Percentiles rank a stretch among this genome's conserved stretches.
Conservation (phyloP, 805 yeast genomes). For the Wickerhamiella galacta region DNA sequence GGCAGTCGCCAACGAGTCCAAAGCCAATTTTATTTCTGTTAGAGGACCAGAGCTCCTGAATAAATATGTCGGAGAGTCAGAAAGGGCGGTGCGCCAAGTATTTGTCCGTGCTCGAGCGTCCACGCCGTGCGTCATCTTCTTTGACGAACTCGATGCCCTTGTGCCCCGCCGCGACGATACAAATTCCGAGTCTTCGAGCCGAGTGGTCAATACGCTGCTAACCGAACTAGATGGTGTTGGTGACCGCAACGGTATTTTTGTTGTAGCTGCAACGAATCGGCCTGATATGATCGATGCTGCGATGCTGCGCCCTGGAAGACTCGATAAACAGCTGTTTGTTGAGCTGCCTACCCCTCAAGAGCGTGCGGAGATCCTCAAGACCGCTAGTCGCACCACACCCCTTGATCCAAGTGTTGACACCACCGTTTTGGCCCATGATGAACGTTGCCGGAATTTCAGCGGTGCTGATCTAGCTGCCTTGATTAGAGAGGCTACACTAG, state of each 20-base stretch:
- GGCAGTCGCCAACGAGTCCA: conserved; percentile 94
- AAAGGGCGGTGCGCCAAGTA: conserved; percentile 83
- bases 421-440: conserved; percentile 46
- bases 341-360: conserved; percentile 73
- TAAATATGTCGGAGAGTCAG: conserved; percentile 93
- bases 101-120: conserved; percentile 85
- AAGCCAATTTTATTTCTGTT: conserved; percentile 89
- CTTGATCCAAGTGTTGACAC: conserved; percentile 46
- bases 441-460: conserved; percentile 71
- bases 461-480: conserved; percentile 93
- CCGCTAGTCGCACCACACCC: conserved; percentile 66
- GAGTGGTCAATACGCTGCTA: conserved; percentile 86
- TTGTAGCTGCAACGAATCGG: conserved; percentile 90
- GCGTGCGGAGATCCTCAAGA: conserved; percentile 63
- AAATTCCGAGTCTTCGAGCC: conserved; percentile 71
- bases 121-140: conserved; percentile 84
- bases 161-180: conserved; percentile 89
- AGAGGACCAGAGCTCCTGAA: conserved; percentile 91
- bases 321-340: conserved; percentile 82
- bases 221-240: conserved; percentile 92
- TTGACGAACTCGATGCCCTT: conserved; percentile 89
- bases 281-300: conserved; percentile 99
- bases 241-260: conserved; percentile 84
- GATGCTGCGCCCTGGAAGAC: conserved; percentile 90
- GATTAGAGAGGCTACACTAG: conserved; percentile 85